Conservation (phyloP, 805 yeast genomes). For the Wickerhamiella parazyma region DNA sequence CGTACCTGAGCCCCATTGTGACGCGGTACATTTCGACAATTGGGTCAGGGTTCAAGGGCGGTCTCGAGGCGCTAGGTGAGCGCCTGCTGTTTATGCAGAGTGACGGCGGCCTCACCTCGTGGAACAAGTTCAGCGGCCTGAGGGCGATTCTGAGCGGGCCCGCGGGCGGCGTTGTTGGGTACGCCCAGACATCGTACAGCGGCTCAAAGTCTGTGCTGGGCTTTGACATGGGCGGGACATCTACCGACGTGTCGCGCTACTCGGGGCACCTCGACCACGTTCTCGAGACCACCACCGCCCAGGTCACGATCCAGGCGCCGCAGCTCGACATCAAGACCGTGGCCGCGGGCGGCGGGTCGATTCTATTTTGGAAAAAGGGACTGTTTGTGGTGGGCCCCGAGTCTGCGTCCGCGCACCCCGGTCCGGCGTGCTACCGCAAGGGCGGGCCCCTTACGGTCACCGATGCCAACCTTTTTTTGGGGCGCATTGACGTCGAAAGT, state of each 20-base stretch:
- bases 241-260: constrained; percentile 70
- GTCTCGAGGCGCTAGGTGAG: constrained; percentile 29
- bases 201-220: constrained; percentile 46
- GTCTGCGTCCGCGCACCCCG: constrained; percentile 78
- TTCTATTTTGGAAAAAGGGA: constrained; percentile 53
- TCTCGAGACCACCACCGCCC: constrained; percentile 74
- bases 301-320: constrained; percentile 71
- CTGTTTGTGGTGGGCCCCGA: constrained; percentile 76
- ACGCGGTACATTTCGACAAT: constrained; percentile 49
- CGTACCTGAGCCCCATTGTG: constrained; percentile 71
- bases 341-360: constrained; percentile 78
- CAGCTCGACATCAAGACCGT: constrained; percentile 71
- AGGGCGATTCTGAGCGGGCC: constrained; percentile 89
- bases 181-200: constrained; percentile 61
- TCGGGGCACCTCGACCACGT: constrained; percentile 61
- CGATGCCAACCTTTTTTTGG: constrained; percentile 66
- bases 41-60: constrained; percentile 45
- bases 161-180: constrained; percentile 96
- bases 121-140: constrained; percentile 70
- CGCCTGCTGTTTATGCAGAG: constrained; percentile 69
- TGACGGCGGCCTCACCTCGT: constrained; percentile 88
- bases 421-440: constrained; percentile 77
- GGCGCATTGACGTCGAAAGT: constrained; percentile 56
- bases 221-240: constrained; percentile 86
- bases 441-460: constrained; percentile 77